Evolutionary conservation across 2,329 filamentous ascomycete genomes (phyloP).

Genomic region (Samsoniella hepiali): DNA sequence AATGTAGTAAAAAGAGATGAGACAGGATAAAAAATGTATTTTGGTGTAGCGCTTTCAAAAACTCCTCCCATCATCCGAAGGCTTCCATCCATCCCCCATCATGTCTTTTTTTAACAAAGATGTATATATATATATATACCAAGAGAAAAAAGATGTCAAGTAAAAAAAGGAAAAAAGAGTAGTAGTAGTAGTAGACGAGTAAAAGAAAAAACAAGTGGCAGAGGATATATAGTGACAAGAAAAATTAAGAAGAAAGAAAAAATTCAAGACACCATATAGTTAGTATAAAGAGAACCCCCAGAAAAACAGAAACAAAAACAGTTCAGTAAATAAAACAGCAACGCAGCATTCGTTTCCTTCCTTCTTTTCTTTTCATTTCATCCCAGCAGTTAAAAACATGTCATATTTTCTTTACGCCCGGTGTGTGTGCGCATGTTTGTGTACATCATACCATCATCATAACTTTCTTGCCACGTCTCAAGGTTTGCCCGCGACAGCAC

Average conservation of each 20-base stretch:
- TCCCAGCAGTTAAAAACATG: conserved; percentile 3
- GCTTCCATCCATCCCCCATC: neutral
- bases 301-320: neutral
- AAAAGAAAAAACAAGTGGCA: neutral
- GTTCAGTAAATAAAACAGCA: neutral
- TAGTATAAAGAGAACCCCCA: neutral
- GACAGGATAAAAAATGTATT: neutral
- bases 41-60: neutral
- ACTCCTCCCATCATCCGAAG: neutral
- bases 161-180: neutral
- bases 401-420: neutral
- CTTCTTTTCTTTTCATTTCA: neutral
- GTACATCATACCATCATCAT: conserved; percentile 14
- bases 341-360: neutral
- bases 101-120: neutral
- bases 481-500: conserved; percentile 16
- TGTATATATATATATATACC: conserved; percentile 11
- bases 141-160: neutral
- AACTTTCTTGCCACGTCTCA: neutral
- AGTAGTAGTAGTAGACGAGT: neutral
- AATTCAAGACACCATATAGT: neutral
- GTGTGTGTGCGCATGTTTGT: neutral
- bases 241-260: conserved; percentile 1
- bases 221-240: neutral
- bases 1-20: neutral